These are phyloP conservation scores for Babesia microti DNA, from an alignment of 169 alveolate species.

Conservation along the genomic window DNA sequence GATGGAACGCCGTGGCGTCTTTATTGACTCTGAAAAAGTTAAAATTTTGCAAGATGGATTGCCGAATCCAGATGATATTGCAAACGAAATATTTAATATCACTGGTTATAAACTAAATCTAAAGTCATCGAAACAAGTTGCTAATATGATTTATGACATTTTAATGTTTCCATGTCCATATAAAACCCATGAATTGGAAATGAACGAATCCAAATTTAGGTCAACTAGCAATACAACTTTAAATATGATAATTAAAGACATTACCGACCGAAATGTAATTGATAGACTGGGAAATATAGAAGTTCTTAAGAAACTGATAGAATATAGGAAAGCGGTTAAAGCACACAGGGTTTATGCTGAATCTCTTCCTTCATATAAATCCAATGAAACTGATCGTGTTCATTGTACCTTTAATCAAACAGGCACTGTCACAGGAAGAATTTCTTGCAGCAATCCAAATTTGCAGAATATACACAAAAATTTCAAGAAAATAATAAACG, in stretches of 20 bases:
- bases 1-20: slow-evolving; percentile 27
- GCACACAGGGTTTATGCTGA: slow-evolving; percentile 30
- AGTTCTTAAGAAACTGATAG: slow-evolving; percentile 23
- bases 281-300: slow-evolving; percentile 27
- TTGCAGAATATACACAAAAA: slow-evolving; percentile 54
- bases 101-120: slow-evolving; percentile 20
- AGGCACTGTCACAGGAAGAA: slow-evolving; percentile 55
- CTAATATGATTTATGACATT: slow-evolving; percentile 3
- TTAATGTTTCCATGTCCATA: slow-evolving; percentile 2
- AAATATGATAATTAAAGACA: slow-evolving; percentile 20
- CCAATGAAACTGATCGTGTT: slow-evolving; percentile 25
- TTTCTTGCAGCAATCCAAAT: slow-evolving; percentile 49
- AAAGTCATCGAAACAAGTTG: slow-evolving; percentile 35
- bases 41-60: slow-evolving; percentile 19
- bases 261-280: slow-evolving; percentile 2
- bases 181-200: slow-evolving; percentile 25
- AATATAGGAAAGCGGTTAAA: slow-evolving; percentile 31
- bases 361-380: slow-evolving; percentile 25
- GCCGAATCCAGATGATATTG: slow-evolving; percentile 15
- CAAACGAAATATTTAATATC: slow-evolving; percentile 17
- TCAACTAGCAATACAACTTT: slow-evolving; percentile 25
- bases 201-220: slow-evolving; percentile 8
- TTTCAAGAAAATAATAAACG: too few species aligned
- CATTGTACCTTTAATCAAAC: slow-evolving; percentile 49
- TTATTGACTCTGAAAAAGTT: slow-evolving; percentile 19